These are phyloP conservation scores for Hsuehochloa calcarea DNA, from an alignment of 176 grass and related monocot genomes.

Conservation along the genomic window DNA sequence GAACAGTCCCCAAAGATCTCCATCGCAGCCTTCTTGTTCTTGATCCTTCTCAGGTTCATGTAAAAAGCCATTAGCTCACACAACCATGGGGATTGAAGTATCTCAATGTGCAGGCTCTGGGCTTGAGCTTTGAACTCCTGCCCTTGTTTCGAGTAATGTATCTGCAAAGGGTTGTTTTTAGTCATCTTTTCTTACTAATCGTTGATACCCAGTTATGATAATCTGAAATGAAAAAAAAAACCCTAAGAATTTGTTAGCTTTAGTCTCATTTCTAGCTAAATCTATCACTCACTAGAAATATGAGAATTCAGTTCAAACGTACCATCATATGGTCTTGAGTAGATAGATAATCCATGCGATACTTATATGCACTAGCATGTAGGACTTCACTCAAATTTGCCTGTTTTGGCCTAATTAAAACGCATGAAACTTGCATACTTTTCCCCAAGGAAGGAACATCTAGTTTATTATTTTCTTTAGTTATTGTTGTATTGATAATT, in stretches of 20 bases:
- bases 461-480: not conserved
- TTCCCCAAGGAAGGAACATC: not conserved
- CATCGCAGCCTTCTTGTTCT: slow-evolving; percentile 42
- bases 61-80: slow-evolving; percentile 87
- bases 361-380: not conserved
- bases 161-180: slow-evolving; percentile 37
- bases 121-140: slow-evolving; percentile 86
- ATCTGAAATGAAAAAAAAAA: not conserved
- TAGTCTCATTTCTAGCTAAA: not conserved
- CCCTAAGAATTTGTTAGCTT: not conserved
- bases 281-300: not conserved
- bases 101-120: slow-evolving; percentile 84
- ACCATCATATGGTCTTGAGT: not conserved
- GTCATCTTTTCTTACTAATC: not conserved
- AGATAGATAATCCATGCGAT: not conserved
- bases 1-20: slow-evolving; percentile 72
- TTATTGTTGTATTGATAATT: not conserved
- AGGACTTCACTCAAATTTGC: not conserved
- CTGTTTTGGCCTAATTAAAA: not conserved
- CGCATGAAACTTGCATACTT: not conserved
- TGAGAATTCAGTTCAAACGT: not conserved
- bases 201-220: not conserved
- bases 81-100: slow-evolving; percentile 92
- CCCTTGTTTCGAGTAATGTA: slow-evolving; percentile 94
- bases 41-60: slow-evolving; percentile 70